Evolutionary conservation across 148 eudicot genomes (phyloP), one percentile per base, ranked within the genome.

Genomic region (Pouteria glomerata): DNA sequence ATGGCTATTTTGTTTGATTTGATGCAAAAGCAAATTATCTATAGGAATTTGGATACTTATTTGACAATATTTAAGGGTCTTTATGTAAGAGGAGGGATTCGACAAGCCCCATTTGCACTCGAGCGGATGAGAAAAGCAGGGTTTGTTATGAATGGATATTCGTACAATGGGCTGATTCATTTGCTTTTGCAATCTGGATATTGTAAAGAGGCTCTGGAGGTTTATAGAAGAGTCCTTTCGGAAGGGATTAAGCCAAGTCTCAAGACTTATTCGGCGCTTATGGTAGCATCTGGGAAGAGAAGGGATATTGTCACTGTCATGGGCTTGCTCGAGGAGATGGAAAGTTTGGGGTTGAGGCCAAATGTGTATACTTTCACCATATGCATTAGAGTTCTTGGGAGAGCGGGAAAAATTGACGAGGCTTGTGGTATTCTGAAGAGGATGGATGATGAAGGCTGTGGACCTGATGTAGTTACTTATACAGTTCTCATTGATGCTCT

Each of bases 21-120:
- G 69, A 95, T 95, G 98, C 98, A 95, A 82, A 88, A 83, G 77
- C 93, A 91, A 75, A 95, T 91, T 44, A 91, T 95, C 35, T 85
- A 89, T 60, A 82, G 97, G 90, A 87, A 72, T 84, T 79, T 83
- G 75, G 66, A 68, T 75, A 95, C 98, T 19, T 95, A 95, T 78
- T 75, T 89, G 84, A 91, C 81, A 47, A 85, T 95, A 70, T 95
- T 95, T 39, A 89, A 74, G 77, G 84, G 62, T 70, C 81, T 95
- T 58, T 56, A 76, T 73, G 74, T 95, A 31, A 79, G 82, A 63
- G 98, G 96, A 59, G 96, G 97, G 76, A 86, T 91, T 30, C 76
- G 88, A 72, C 85, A 88, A 81, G 88, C 96, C 41, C 89, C 93
- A 3, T 68, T 71, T 80, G 98, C 88, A 0, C 96, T 95, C 66